Evolutionary conservation across 306 rosid genomes (phyloP).

Genomic region (Sesbania bispinosa): DNA sequence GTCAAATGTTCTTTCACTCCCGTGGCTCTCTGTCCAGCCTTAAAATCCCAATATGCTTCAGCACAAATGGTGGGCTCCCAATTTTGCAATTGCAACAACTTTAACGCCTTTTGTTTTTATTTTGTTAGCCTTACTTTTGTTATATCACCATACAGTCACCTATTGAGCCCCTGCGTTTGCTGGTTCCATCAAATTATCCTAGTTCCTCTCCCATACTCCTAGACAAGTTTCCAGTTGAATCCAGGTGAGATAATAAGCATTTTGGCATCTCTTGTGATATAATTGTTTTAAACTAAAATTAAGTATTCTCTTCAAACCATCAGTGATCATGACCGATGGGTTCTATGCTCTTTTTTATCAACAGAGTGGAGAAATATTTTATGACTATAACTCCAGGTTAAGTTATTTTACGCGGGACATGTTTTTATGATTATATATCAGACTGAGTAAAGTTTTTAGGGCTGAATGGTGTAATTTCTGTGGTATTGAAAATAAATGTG

Average conservation of each 20-base stretch:
- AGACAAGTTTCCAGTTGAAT: constrained; percentile 79
- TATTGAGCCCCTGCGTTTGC: constrained; percentile 82
- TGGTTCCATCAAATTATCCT: constrained; percentile 89
- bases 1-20: constrained; percentile 88
- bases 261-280: constrained; percentile 25
- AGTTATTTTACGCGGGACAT: neutral
- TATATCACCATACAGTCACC: constrained; percentile 67
- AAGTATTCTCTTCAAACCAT: too few relatives aligned
- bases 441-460: too few relatives aligned
- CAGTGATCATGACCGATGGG: neutral
- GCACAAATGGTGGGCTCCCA: constrained; percentile 62
- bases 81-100: neutral
- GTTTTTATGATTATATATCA: neutral
- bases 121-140: constrained; percentile 20
- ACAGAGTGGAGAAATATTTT: neutral
- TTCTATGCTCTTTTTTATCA: neutral
- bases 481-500: neutral
- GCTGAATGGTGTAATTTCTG: neutral
- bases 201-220: constrained; percentile 77
- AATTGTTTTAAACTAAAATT: neutral
- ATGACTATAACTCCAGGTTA: neutral
- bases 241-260: constrained; percentile 53
- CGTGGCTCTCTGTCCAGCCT: constrained; percentile 81
- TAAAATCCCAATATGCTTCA: constrained; percentile 78
- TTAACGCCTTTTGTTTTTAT: neutral